These are phyloP conservation scores for Penicillium olsonii DNA, from an alignment of 2,329 filamentous ascomycete genomes.

Conservation along the genomic window DNA sequence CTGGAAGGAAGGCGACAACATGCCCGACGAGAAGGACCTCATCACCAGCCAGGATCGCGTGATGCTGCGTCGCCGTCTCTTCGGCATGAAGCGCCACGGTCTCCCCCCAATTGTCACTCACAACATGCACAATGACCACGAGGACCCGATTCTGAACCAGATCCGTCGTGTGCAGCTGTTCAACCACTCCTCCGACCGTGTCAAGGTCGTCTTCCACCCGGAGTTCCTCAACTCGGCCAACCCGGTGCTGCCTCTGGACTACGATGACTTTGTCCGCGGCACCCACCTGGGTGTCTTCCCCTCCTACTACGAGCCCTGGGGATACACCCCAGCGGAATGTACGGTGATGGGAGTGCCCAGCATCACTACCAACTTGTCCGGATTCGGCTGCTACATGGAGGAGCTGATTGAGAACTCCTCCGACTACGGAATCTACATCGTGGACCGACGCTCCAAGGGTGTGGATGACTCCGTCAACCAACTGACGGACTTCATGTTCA, in stretches of 20 bases:
- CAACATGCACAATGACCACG: constrained; percentile 94
- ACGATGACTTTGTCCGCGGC: constrained; percentile 97
- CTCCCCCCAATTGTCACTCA: constrained; percentile 96
- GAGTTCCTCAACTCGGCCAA: constrained; percentile 97
- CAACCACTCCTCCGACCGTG: constrained; percentile 90
- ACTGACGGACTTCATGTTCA: constrained; percentile 86
- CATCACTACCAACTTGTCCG: constrained; percentile 96
- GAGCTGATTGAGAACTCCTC: constrained; percentile 97
- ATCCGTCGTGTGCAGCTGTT: constrained; percentile 94
- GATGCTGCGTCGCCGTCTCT: constrained; percentile 83
- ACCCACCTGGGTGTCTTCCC: constrained; percentile 95
- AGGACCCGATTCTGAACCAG: constrained; percentile 94
- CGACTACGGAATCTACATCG: constrained; percentile 99
- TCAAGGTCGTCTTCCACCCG: constrained; percentile 97
- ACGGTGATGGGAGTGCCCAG: constrained; percentile 98
- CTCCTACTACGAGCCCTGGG: constrained; percentile 99
- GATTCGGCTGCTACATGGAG: constrained; percentile 99
- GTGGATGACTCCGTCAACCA: constrained; percentile 98
- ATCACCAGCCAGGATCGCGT: constrained; percentile 91
- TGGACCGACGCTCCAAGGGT: constrained; percentile 91
- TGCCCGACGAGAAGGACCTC: constrained; percentile 96
- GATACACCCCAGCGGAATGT: constrained; percentile 96
- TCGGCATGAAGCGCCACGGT: constrained; percentile 91
- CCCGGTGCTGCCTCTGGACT: constrained; percentile 91
- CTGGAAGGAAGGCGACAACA: constrained; percentile 91